phyloP scores from a whole-genome alignment of 169 alveolate genomes.

The Cryptosporidium meleagridis region DNA sequence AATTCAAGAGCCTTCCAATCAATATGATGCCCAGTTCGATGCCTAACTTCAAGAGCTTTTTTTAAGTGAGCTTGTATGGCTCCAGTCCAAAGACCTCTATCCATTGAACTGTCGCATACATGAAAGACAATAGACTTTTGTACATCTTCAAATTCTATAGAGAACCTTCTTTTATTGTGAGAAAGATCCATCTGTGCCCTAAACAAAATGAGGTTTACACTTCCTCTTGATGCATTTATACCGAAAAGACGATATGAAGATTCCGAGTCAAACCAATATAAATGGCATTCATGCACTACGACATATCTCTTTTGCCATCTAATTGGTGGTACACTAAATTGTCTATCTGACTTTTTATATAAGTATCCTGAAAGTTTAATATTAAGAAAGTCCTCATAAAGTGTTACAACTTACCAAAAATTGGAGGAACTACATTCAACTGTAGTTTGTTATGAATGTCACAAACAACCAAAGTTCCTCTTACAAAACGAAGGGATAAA shows the following conservation, averaged over 20 bases:
- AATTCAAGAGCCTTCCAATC: slow-evolving; percentile 72
- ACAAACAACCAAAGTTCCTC: slow-evolving; percentile 70
- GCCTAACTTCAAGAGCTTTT: slow-evolving; percentile 70
- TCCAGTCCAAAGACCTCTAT: slow-evolving; percentile 75
- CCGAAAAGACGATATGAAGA: slow-evolving; percentile 71
- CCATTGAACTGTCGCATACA: slow-evolving; percentile 71
- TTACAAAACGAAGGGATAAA: slow-evolving; percentile 64
- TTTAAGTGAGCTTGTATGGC: slow-evolving; percentile 71
- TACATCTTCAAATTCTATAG: slow-evolving; percentile 64
- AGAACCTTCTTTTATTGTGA: slow-evolving; percentile 55
- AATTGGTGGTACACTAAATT: slow-evolving; percentile 60
- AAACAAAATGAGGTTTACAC: slow-evolving; percentile 68
- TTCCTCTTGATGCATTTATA: slow-evolving; percentile 66
- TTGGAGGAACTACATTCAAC: slow-evolving; percentile 63
- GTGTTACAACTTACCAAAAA: slow-evolving; percentile 49
- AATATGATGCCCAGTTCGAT: slow-evolving; percentile 66
- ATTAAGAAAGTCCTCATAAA: neutral
- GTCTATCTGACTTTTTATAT: slow-evolving; percentile 52
- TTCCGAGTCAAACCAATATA: slow-evolving; percentile 74
- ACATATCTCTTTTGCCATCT: slow-evolving; percentile 75
- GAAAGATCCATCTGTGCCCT: slow-evolving; percentile 74
- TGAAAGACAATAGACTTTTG: slow-evolving; percentile 55
- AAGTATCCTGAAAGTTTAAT: slow-evolving; percentile 19
- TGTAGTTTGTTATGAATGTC: slow-evolving; percentile 56
- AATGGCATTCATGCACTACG: slow-evolving; percentile 72